These are phyloP conservation scores for Pilaira anomala DNA, from an alignment of 192 early-diverging fungal species.

Conservation along the genomic window DNA sequence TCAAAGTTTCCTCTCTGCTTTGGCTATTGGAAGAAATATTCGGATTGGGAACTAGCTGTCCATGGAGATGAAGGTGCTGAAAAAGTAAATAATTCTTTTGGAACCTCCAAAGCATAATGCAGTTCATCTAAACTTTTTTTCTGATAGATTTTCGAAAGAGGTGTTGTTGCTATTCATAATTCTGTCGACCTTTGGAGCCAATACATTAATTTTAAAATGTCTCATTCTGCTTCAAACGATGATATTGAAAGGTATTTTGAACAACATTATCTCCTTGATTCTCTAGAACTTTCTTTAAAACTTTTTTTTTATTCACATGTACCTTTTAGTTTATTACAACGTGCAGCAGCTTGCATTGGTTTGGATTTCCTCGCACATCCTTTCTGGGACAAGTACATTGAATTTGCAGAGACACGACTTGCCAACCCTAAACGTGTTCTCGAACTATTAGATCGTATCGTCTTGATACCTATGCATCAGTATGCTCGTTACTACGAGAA, in stretches of 20 bases:
- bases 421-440: conserved; percentile 39
- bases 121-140: not conserved
- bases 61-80: conserved; percentile 56
- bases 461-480: conserved; percentile 70
- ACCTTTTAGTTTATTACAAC: conserved; percentile 59
- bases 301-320: no score
- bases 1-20: conserved; percentile 73
- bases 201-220: conserved; percentile 62
- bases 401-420: conserved; percentile 49
- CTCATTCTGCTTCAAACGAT: conserved; percentile 52
- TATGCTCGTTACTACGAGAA: conserved; percentile 71
- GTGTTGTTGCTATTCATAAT: conserved; percentile 61
- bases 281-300: conserved; percentile 1
- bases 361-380: conserved; percentile 67
- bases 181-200: conserved; percentile 74
- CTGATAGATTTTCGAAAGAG: conserved; percentile 68
- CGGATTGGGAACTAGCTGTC: conserved; percentile 55
- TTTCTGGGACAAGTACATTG: conserved; percentile 60
- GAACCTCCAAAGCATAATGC: no score
- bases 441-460: conserved; percentile 60
- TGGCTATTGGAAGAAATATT: conserved; percentile 81
- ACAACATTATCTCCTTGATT: no score
- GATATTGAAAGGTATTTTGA: conserved; percentile 58
- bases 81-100: conserved; percentile 43
- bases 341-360: conserved; percentile 60